Conservation (phyloP, 2,329 filamentous ascomycete species). For the Arachnopeziza araneosa region DNA sequence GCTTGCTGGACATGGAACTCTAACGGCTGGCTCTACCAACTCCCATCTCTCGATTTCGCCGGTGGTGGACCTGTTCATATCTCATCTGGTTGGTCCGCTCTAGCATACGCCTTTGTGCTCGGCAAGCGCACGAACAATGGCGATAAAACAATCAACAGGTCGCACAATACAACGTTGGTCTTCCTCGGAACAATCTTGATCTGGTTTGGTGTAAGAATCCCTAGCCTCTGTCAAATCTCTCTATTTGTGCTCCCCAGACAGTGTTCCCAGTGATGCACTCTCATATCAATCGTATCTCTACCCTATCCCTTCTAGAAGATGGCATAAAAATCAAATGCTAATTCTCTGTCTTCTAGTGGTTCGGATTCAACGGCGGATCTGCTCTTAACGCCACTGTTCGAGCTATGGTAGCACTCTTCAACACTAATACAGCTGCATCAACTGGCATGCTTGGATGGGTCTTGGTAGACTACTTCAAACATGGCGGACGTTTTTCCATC, state of each 20-base stretch:
- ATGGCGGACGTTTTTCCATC: constrained; percentile 43
- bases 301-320: no score
- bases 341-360: no score
- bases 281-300: no score
- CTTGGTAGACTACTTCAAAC: constrained; percentile 44
- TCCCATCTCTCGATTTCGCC: constrained; percentile 37
- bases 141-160: constrained; percentile 45
- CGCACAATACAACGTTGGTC: constrained; percentile 59
- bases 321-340: no score
- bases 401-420: constrained; percentile 50
- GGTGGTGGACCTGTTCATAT: constrained; percentile 56
- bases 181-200: constrained; percentile 60
- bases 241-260: no score
- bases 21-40: constrained; percentile 58
- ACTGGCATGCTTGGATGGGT: constrained; percentile 50
- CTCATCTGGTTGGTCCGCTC: constrained; percentile 54
- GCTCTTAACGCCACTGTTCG: constrained; percentile 47
- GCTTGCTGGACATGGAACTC: constrained; percentile 64
- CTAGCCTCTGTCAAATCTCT: no score
- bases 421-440: constrained; percentile 53
- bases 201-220: constrained; percentile 61
- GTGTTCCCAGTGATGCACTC: no score
- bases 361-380: constrained; percentile 47
- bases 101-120: constrained; percentile 58
- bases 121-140: constrained; percentile 49